Evolutionary conservation across 2,329 filamentous ascomycete species (phyloP), one percentile per base, ranked within the genome.

Genomic region (Aspergillus sp.): DNA sequence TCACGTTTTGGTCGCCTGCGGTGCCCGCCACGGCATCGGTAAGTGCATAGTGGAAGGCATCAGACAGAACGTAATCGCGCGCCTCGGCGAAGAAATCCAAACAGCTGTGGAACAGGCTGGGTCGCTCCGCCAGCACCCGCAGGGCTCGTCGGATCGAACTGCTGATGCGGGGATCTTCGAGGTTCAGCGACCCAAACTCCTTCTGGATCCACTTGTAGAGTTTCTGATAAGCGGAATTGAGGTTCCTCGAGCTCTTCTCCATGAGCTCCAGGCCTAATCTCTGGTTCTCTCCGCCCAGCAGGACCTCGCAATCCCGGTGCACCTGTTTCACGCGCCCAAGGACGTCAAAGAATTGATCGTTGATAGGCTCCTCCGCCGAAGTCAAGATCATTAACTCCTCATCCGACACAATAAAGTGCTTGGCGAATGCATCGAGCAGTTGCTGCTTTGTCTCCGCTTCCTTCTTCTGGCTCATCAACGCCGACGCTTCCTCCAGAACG

Each of bases 151-250:
- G 86, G 62, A 99, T 93, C 0, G 91, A 88, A 20, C 88, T 85
- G 71, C 90, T 93, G 73, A 98, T 93, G 69, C 96, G 93, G 0
- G 93, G 93, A 66, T 96, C 96, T 71, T 99, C 95, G 9, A 98
- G 84, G 72, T 98, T 96, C 54, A 98, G 78, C 0, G 88, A 89
- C 74, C 93, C 96, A 78, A 99, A 96, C 69, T 97, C 92, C 60
- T 90, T 88, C 73, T 97, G 93, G 20, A 96, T 88, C 94, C 94
- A 99, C 68, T 91, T 88, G 76, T 96, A 97, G 2, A 99, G 84
- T 73, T 97, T 99, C 72, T 99, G 94, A 68, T 95, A 99, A 5
- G 91, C 94, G 16, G 88, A 84, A 69, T 96, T 95, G 53, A 99
- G 83, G 62, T 91, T 87, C 60, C 91, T 92, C 0, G 92, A 93